Base-by-base conservation (phyloP, 225 moss, liverwort and hornwort genomes). In the Marchantia paleacea region DNA sequence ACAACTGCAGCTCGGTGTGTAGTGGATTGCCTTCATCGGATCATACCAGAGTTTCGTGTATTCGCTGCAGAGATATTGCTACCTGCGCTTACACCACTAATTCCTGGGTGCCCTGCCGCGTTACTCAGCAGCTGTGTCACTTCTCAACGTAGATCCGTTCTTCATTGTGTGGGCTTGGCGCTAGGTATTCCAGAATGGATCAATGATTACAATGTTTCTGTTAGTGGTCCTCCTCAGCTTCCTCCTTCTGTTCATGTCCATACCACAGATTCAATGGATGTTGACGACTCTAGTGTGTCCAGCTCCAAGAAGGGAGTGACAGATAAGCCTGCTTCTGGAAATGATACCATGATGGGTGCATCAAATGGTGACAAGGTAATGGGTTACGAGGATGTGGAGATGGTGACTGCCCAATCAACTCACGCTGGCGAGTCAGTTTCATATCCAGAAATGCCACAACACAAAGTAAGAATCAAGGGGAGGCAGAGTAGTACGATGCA, bases 141-240 rank as follows among this genome's bases (percentile, higher is more conserved):
- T 71, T 70, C 67, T 76, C 79, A 86, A 65, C 90, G 93, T 48
- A 89, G 79, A 70, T 86, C 86, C 63, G 81, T 92, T 78, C 91
- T 97, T 39, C 97, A 95, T 85, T 82, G 85, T 73, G 73, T 97
- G 52, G 97, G 97, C 69, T 87, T 97, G 51, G 62, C 55, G 58
- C 80, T 94, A 48, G 97, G 94, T 77, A 87, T 89, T 67, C 83
- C 87, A 58, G 92, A 97, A 80, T 97, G 94, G 94, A 84, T 84
- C 18, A 83, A 75, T 47, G 83, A 90, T 77, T 95, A 84, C 52
- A 87, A 83, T 62, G 65, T 48, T 69, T 78, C 72, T 73, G 85
- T 88, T 68, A 83, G 88, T 82, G 83, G 80, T 73, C 66, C 83
- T 61, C 73, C 77, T 57, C 53, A 52, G 62, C 50, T 73, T 76